A percentile compares a stretch with the other conserved stretches of the same genome.
phyloP scores from a whole-genome alignment of 1,284 basidiomycete species.

The Vanrija sp. region DNA sequence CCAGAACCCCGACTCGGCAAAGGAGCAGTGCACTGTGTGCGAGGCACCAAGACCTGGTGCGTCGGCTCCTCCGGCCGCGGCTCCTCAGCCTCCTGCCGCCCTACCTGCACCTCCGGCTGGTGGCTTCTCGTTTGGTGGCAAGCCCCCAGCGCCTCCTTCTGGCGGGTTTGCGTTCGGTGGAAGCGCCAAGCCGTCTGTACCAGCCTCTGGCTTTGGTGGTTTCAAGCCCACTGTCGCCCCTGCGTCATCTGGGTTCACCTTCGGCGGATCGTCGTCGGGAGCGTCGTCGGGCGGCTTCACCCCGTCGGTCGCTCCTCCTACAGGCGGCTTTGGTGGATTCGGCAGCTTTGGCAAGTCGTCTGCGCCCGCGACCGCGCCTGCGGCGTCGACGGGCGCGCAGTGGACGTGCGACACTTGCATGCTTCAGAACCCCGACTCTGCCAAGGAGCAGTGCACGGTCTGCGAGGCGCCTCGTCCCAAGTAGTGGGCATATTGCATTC shows the following conservation, averaged over 20 bases:
- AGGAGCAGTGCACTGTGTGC: slow-evolving; percentile 56
- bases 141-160: slow-evolving; percentile 2
- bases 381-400: slow-evolving; percentile 4
- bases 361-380: slow-evolving; percentile 1
- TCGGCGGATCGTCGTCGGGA: not conserved
- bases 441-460: slow-evolving; percentile 54
- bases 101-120: slow-evolving; percentile 1
- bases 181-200: not conserved
- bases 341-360: not conserved
- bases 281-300: not conserved
- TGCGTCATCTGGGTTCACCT: not conserved
- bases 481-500: too few species aligned
- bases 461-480: slow-evolving; percentile 51
- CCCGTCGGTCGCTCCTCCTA: not conserved
- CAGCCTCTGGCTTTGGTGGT: not conserved
- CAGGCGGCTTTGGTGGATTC: not conserved
- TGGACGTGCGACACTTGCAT: slow-evolving; percentile 56
- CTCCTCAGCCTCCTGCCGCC: not conserved
- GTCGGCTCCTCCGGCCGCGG: not conserved
- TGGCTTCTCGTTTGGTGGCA: slow-evolving; percentile 9
- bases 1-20: slow-evolving; percentile 51
- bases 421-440: slow-evolving; percentile 52
- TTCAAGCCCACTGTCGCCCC: not conserved
- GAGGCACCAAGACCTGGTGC: slow-evolving; percentile 48
- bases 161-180: slow-evolving; percentile 12